Evolutionary conservation across 176 grass and related monocot species (phyloP), one percentile per base, ranked within the genome.

Genomic region (Chloris gayana): DNA sequence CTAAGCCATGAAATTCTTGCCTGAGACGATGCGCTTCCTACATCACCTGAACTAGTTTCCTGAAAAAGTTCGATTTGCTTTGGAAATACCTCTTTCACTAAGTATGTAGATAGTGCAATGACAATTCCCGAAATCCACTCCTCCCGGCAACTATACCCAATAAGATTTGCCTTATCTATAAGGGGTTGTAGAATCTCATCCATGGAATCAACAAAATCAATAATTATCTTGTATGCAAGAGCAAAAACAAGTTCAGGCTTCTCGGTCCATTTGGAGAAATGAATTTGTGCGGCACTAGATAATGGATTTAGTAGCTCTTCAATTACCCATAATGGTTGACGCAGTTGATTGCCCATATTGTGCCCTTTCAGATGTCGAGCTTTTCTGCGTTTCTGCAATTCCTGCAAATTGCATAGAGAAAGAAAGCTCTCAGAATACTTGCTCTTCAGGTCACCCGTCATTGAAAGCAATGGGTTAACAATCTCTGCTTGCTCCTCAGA

Each of bases 121-220:
- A 93, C 86, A 12, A 94, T 89, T 79, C 88, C 84, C 35, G 86
- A 90, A 83, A 95, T 91, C 92, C 90, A 93, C 58, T 99, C 96
- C 76, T 99, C 96, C 87, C 96, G 91, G 85, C 90, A 99, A 84
- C 96, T 95, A 82, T 93, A 95, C 25, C 96, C 93, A 47, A 95
- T 38, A 91, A 99, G 90, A 70, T 91, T 91, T 30, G 93, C 96
- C 79, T 93, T 95, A 76, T 99, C 96, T 18, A 99, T 88, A 80
- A 95, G 79, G 59, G 96, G 93, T 45, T 99, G 92, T 84, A 99
- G 82, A 86, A 95, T 95, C 66, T 93, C 93, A 77, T 95, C 92
- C 92, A 95, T 88, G 6, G 93, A 93, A 74, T 93, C 90, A 25
- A 93, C 81, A 79, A 98, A 94, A 84, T 98, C 96, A 73, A 82